phyloP scores from a whole-genome alignment of 768 basidiomycete genomes.

The Lactifluus pinguis region DNA sequence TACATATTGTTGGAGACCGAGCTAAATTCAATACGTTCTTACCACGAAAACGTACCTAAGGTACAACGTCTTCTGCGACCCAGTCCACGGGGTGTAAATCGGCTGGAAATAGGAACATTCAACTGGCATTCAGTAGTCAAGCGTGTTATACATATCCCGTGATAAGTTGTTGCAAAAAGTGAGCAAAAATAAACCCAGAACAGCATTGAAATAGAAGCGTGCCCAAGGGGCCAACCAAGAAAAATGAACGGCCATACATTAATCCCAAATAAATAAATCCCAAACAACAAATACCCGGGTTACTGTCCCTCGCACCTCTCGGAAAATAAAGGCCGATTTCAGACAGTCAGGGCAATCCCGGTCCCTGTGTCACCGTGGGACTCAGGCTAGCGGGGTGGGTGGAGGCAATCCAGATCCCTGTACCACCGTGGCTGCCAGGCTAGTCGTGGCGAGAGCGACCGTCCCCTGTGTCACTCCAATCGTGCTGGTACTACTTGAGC shows the following conservation, averaged over 20 bases:
- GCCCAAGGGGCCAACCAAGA: neutral
- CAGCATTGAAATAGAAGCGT: neutral
- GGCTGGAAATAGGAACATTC: neutral
- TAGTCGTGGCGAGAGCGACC: no score
- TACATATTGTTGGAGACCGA: neutral
- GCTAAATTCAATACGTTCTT: neutral
- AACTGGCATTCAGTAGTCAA: neutral
- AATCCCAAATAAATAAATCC: neutral
- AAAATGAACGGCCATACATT: neutral
- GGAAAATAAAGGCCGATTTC: neutral
- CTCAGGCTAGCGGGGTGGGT: no score
- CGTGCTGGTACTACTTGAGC: no score
- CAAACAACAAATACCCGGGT: neutral
- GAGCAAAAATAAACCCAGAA: neutral
- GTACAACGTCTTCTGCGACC: neutral
- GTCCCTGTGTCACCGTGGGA: no score
- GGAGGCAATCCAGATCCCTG: no score
- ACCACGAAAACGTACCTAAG: neutral
- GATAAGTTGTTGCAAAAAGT: neutral
- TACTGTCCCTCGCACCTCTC: neutral
- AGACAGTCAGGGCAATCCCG: no score
- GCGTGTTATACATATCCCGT: constrained; percentile 1
- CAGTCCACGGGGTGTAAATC: neutral
- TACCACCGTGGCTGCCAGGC: no score
- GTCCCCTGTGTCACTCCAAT: no score